Evolutionary conservation across 768 basidiomycete species (phyloP).

Genomic region (Phlegmacium glaucopus): DNA sequence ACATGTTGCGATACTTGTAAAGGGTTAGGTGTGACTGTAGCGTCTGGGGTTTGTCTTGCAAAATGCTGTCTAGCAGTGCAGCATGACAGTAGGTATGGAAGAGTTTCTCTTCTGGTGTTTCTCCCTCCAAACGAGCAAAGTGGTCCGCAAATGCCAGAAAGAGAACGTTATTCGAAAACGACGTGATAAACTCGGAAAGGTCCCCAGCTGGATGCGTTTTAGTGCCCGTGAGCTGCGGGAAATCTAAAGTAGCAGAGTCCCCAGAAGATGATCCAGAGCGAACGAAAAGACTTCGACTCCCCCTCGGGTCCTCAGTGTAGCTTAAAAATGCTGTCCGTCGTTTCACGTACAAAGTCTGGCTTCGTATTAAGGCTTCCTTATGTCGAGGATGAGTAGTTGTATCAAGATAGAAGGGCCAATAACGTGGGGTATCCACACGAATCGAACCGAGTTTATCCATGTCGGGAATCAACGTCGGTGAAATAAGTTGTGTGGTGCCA

Average conservation of each 20-base stretch:
- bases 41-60: slow-evolving; percentile 85
- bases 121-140: slow-evolving; percentile 57
- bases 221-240: slow-evolving; percentile 69
- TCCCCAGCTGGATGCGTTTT: slow-evolving; percentile 69
- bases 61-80: slow-evolving; percentile 77
- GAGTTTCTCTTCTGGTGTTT: slow-evolving; percentile 53
- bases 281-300: slow-evolving; percentile 88
- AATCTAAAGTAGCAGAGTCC: slow-evolving; percentile 82
- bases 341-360: slow-evolving; percentile 88
- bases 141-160: slow-evolving; percentile 83
- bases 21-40: slow-evolving; percentile 72
- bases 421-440: slow-evolving; percentile 88
- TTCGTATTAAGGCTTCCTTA: slow-evolving; percentile 63
- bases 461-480: slow-evolving; percentile 91
- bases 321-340: slow-evolving; percentile 89
- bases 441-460: slow-evolving; percentile 80
- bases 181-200: slow-evolving; percentile 80
- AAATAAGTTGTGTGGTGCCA: slow-evolving; percentile 77
- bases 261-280: slow-evolving; percentile 83
- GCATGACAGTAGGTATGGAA: slow-evolving; percentile 77
- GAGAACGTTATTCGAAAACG: slow-evolving; percentile 77
- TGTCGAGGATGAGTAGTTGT: slow-evolving; percentile 65
- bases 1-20: slow-evolving; percentile 64
- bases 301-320: slow-evolving; percentile 92
- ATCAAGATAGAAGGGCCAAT: slow-evolving; percentile 91